These are phyloP conservation scores for Boletus speciosus DNA, from an alignment of 768 basidiomycete species.

Conservation along the genomic window DNA sequence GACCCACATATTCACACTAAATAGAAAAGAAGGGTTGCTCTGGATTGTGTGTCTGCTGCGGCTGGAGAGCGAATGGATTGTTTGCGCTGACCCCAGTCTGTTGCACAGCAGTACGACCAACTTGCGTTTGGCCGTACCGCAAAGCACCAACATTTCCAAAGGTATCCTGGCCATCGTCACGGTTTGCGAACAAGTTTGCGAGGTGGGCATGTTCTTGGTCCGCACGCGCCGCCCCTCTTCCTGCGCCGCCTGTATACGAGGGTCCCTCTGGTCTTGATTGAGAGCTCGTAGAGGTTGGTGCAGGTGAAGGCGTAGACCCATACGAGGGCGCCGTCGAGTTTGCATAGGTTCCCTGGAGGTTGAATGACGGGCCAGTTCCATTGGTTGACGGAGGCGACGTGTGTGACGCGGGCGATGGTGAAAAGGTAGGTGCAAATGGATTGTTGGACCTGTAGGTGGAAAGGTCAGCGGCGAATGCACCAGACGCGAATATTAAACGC, in stretches of 20 bases:
- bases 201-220: constrained; percentile 76
- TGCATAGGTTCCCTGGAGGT: constrained; percentile 66
- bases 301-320: constrained; percentile 38
- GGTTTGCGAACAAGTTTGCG: constrained; percentile 78
- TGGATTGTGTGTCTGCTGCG: constrained; percentile 50
- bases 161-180: constrained; percentile 92
- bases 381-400: constrained; percentile 34
- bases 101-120: constrained; percentile 45
- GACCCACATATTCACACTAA: constrained; percentile 30
- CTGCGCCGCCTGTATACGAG: constrained; percentile 10
- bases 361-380: constrained; percentile 52
- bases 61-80: constrained; percentile 62
- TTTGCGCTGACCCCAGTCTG: constrained; percentile 45
- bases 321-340: constrained; percentile 36
- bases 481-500: constrained; percentile 22
- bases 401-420: constrained; percentile 32
- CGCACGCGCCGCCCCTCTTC: constrained; percentile 36
- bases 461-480: constrained; percentile 17
- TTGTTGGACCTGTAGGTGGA: constrained; percentile 79
- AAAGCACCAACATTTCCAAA: constrained; percentile 87
- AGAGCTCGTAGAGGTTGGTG: constrained; percentile 37
- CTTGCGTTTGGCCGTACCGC: constrained; percentile 64
- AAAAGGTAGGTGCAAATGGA: constrained; percentile 68
- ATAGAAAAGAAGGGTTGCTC: constrained; percentile 85
- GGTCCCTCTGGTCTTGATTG: constrained; percentile 37